A percentile compares a stretch with the other conserved stretches of the same genome.
Evolutionary conservation across 73 alveolate genomes (phyloP).

Genomic region (Tetrahymena thermophila): DNA sequence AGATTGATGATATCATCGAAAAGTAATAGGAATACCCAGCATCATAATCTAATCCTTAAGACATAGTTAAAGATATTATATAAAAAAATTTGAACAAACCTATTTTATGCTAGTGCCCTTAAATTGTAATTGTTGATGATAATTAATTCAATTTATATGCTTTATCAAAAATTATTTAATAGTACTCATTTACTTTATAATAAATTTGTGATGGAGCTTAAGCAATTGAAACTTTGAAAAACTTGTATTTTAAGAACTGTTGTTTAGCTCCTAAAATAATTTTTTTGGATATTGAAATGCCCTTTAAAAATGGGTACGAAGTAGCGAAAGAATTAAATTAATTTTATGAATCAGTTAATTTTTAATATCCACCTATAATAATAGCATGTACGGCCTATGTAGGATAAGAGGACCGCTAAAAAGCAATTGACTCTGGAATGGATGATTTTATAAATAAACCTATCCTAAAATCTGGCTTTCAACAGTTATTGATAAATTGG

Average conservation of each 20-base stretch:
- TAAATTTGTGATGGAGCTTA: neutral
- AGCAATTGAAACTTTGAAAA: neutral
- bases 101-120: neutral
- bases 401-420: neutral
- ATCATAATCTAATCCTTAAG: neutral
- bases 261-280: neutral
- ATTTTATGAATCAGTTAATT: neutral
- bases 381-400: slow-evolving; percentile 38
- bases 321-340: neutral
- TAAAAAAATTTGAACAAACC: neutral
- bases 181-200: neutral
- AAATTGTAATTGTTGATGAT: neutral
- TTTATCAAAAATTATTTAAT: neutral
- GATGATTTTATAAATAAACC: slow-evolving; percentile 33
- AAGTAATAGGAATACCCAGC: neutral
- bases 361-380: neutral
- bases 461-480: slow-evolving; percentile 2
- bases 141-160: neutral
- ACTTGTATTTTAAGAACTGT: neutral
- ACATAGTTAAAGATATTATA: neutral
- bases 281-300: slow-evolving; percentile 46
- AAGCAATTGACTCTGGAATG: slow-evolving; percentile 28
- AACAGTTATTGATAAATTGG: neutral
- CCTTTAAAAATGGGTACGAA: slow-evolving; percentile 27
- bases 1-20: neutral